These are phyloP conservation scores for Cryptomeria japonica DNA, from an alignment of 75 land plant species.

Conservation along the genomic window DNA sequence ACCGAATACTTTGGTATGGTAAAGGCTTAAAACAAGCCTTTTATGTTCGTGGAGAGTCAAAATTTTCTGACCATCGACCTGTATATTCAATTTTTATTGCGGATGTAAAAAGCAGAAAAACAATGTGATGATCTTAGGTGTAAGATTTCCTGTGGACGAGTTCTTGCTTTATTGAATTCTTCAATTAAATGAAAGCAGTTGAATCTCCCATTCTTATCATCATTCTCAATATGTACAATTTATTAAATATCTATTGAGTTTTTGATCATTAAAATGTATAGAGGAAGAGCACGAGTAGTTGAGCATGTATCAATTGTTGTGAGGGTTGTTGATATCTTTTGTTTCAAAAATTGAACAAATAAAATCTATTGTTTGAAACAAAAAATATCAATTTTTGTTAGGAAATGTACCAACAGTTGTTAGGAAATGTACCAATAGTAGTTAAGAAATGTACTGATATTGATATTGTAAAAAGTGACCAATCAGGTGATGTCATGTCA, in stretches of 20 bases:
- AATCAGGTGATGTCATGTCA: too few relatives aligned
- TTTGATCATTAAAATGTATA: too few relatives aligned
- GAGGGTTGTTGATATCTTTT: too few relatives aligned
- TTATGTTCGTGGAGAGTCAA: conserved; percentile 50
- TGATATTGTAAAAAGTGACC: too few relatives aligned
- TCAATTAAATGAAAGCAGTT: background rate
- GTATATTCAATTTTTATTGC: conserved; percentile 50
- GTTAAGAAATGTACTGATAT: too few relatives aligned
- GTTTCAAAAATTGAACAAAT: too few relatives aligned
- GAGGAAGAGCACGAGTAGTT: too few relatives aligned
- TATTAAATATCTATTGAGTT: background rate
- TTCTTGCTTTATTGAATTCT: conserved; percentile 7
- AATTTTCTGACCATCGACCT: conserved; percentile 63
- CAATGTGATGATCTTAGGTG: conserved; percentile 3
- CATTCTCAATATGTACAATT: background rate
- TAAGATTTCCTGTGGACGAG: conserved; percentile 28
- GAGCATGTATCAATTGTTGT: too few relatives aligned
- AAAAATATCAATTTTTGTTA: too few relatives aligned
- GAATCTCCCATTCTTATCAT: background rate
- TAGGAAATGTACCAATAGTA: too few relatives aligned
- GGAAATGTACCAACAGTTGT: too few relatives aligned
- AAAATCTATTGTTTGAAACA: too few relatives aligned
- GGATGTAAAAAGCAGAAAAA: conserved; percentile 37
- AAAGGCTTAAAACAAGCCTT: conserved; percentile 42
- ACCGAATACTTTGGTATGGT: conserved; percentile 64